These are phyloP conservation scores for Sporisorium iseilematis-ciliati DNA, from an alignment of 1,284 basidiomycete species.

Conservation along the genomic window DNA sequence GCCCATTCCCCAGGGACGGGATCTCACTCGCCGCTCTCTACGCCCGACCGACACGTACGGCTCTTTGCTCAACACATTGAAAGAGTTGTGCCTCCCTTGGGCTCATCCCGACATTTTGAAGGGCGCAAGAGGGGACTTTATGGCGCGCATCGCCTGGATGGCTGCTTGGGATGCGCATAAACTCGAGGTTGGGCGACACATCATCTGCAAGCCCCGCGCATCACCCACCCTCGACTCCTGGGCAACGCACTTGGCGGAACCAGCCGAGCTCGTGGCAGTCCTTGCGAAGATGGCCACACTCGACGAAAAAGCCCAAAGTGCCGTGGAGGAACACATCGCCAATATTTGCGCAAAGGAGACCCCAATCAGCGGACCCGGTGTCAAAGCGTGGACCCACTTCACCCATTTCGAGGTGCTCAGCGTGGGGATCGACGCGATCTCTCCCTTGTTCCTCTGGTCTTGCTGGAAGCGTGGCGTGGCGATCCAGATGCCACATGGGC, in stretches of 20 bases:
- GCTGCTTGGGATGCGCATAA: constrained; percentile 31
- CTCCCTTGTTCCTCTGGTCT: constrained; percentile 29
- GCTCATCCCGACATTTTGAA: constrained; percentile 1
- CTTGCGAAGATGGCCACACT: not conserved
- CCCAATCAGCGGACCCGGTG: no score
- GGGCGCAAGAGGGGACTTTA: constrained; percentile 19
- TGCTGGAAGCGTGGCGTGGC: constrained; percentile 41
- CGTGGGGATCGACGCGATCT: constrained; percentile 1
- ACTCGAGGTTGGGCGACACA: not conserved
- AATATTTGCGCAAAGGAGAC: no score
- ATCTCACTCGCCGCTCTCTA: no score
- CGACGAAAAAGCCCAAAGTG: not conserved
- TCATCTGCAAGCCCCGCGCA: not conserved
- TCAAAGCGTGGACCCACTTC: constrained; percentile 16
- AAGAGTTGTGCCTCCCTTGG: constrained; percentile 2
- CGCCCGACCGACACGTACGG: not conserved
- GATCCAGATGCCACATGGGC: constrained; percentile 10
- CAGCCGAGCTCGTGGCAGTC: no score
- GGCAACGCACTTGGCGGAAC: no score
- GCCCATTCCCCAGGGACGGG: not conserved
- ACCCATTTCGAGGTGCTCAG: constrained; percentile 34
- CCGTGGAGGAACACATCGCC: no score
- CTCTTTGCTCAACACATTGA: constrained; percentile 4
- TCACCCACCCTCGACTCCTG: not conserved
- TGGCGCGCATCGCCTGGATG: constrained; percentile 9